Conservation (phyloP, 192 early-diverging fungal species). For the Backusella morwellensis region DNA sequence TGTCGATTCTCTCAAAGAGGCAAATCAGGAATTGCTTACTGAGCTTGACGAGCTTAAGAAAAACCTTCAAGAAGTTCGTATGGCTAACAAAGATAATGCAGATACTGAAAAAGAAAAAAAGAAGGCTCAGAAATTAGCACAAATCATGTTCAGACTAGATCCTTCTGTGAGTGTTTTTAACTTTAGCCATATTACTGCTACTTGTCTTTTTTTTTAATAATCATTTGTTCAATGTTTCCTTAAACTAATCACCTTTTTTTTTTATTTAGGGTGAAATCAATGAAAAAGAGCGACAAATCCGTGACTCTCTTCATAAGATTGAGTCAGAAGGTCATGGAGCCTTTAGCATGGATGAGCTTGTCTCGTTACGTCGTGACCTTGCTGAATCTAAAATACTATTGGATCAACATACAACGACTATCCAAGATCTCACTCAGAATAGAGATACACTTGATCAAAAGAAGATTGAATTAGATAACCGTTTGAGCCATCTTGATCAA, state of each 20-base stretch:
- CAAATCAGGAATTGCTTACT: slow-evolving; percentile 71
- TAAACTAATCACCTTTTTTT: background rate
- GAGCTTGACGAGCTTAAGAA: slow-evolving; percentile 81
- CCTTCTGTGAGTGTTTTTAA: slow-evolving; percentile 55
- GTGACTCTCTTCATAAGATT: slow-evolving; percentile 69
- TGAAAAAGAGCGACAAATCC: slow-evolving; percentile 79
- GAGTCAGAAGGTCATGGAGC: slow-evolving; percentile 45
- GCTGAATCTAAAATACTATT: slow-evolving; percentile 64
- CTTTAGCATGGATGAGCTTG: slow-evolving; percentile 66
- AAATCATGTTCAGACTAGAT: slow-evolving; percentile 85
- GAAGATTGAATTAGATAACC: slow-evolving; percentile 69
- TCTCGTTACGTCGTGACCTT: slow-evolving; percentile 70
- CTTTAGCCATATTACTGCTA: background rate
- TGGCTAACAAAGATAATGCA: slow-evolving; percentile 47
- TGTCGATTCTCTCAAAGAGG: slow-evolving; percentile 86
- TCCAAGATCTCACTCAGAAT: slow-evolving; percentile 63
- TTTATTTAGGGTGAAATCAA: slow-evolving; percentile 50
- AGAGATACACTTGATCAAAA: slow-evolving; percentile 55
- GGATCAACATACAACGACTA: slow-evolving; percentile 62
- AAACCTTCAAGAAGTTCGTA: slow-evolving; percentile 51
- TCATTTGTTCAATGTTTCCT: too few species aligned
- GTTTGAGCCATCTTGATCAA: slow-evolving; percentile 65
- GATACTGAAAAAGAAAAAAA: slow-evolving; percentile 77
- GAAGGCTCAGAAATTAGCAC: slow-evolving; percentile 83
- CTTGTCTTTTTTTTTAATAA: background rate